Evolutionary conservation across 2,329 filamentous ascomycete genomes (phyloP).

Genomic region (Alternaria sp.): DNA sequence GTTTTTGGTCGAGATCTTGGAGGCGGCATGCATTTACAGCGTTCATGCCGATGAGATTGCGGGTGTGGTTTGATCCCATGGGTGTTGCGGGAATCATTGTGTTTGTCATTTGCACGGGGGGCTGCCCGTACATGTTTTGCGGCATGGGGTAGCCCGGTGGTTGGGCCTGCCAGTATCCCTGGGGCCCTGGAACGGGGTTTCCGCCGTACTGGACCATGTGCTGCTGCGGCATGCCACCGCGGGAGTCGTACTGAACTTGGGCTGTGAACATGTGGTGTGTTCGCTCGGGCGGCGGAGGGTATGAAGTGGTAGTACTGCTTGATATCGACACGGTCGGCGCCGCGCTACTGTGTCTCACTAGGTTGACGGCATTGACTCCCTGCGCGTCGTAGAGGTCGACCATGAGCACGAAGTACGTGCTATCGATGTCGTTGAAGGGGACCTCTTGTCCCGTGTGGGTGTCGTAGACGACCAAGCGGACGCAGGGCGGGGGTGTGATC

Average conservation of each 20-base stretch:
- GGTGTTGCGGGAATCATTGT: slow-evolving; percentile 34
- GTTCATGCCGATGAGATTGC: slow-evolving; percentile 92
- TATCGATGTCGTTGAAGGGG: slow-evolving; percentile 76
- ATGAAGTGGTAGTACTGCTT: slow-evolving; percentile 79
- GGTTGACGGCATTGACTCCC: slow-evolving; percentile 68
- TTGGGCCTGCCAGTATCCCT: neutral
- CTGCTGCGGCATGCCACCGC: slow-evolving; percentile 36
- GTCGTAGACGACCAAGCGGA: slow-evolving; percentile 81
- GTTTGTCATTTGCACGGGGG: neutral
- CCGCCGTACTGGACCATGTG: neutral
- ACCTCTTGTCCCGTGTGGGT: slow-evolving; percentile 77
- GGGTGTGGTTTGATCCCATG: slow-evolving; percentile 73
- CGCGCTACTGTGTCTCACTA: slow-evolving; percentile 69
- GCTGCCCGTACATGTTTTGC: neutral
- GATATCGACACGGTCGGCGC: slow-evolving; percentile 75
- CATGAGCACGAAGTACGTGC: slow-evolving; percentile 70
- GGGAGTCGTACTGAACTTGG: slow-evolving; percentile 48
- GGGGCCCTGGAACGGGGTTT: neutral
- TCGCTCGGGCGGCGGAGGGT: slow-evolving; percentile 51
- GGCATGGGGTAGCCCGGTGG: neutral
- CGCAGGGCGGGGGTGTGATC: slow-evolving; percentile 93
- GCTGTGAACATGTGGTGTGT: neutral
- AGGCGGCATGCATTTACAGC: slow-evolving; percentile 87
- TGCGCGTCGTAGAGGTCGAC: slow-evolving; percentile 73
- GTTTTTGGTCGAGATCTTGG: slow-evolving; percentile 77